Evolutionary conservation across 2,329 filamentous ascomycete genomes (phyloP), one percentile per base, ranked within the genome.

Genomic region (Colletotrichum lentis): DNA sequence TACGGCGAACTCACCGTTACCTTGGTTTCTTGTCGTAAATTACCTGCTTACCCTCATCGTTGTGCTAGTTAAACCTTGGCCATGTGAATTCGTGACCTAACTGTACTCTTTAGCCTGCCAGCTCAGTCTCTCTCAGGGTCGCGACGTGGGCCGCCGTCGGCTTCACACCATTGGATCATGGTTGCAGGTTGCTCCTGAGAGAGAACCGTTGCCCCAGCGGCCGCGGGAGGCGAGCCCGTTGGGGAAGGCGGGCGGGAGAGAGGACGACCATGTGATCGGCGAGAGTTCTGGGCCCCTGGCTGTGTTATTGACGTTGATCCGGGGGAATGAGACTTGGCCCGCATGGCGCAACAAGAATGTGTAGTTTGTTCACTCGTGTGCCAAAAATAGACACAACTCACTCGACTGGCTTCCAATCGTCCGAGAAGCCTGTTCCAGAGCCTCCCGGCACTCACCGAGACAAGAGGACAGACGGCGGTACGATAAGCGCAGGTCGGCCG

Each of bases 261-360:
- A n/a, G 14, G 0, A 22, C 35, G 55, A 24, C n/a, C 60, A 64
- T 58, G 47, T 59, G 64, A 67, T 59, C 54, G 61, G 37, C 64
- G 20, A 47, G 24, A 18, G 43, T 3, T 24, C n/a, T n/a, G n/a
- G n/a, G n/a, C n/a, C n/a, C n/a, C 44, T 5, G 24, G 16, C 18
- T 46, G 53, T 57, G 24, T 57, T 59, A 46, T 31, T 31, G n/a
- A 27, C 18, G 52, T 50, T 49, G 58, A 66, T 56, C 58, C 35
- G 47, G 24, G 27, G 55, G 20, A 4, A 22, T 18, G 63, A 2
- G 27, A 31, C 27, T 31, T 31, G 14, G 43, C 44, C n/a, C 37
- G 47, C 47, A 56, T 62, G 43, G 63, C 58, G 57, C 57, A 43
- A 55, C 20, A 18, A 43, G 37, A 43, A 43, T 24, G 35, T 24